These are phyloP conservation scores for Phaeoacremonium minimum DNA, from an alignment of 2,329 filamentous ascomycete species.

Conservation along the genomic window DNA sequence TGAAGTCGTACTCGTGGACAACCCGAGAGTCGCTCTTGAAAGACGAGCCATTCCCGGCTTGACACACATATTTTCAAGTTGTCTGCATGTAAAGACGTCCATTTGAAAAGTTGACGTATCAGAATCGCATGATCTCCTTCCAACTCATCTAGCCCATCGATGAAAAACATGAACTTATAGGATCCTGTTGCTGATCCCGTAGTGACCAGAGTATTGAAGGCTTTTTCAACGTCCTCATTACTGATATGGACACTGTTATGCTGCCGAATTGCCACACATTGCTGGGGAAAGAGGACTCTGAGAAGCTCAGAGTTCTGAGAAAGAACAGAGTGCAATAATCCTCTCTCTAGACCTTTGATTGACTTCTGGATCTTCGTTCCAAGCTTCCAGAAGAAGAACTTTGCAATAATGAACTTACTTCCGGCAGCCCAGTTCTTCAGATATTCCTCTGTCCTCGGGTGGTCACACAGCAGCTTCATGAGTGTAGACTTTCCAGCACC, in stretches of 20 bases:
- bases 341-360: slow-evolving; percentile 11
- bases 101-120: slow-evolving; percentile 7
- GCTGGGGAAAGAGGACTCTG: slow-evolving; percentile 6
- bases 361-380: slow-evolving; percentile 14
- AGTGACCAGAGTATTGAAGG: neutral
- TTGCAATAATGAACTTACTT: slow-evolving; percentile 7
- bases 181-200: neutral
- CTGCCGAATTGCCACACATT: slow-evolving; percentile 2
- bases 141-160: slow-evolving; percentile 15
- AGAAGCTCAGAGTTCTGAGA: slow-evolving; percentile 9
- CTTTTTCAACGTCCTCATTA: slow-evolving; percentile 1
- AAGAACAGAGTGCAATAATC: slow-evolving; percentile 14
- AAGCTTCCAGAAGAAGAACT: slow-evolving; percentile 17
- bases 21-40: neutral
- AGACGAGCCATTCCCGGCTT: slow-evolving; percentile 2
- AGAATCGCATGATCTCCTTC: slow-evolving; percentile 12
- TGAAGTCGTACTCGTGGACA: slow-evolving; percentile 2
- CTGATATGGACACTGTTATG: neutral
- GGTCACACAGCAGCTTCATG: slow-evolving; percentile 16
- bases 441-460: slow-evolving; percentile 3
- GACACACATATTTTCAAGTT: slow-evolving; percentile 2
- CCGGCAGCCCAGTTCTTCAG: slow-evolving; percentile 11
- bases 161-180: slow-evolving; percentile 11
- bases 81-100: neutral
- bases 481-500: slow-evolving; percentile 20